Conservation (phyloP, 306 rosid genomes). For the Corylus heterophylla region DNA sequence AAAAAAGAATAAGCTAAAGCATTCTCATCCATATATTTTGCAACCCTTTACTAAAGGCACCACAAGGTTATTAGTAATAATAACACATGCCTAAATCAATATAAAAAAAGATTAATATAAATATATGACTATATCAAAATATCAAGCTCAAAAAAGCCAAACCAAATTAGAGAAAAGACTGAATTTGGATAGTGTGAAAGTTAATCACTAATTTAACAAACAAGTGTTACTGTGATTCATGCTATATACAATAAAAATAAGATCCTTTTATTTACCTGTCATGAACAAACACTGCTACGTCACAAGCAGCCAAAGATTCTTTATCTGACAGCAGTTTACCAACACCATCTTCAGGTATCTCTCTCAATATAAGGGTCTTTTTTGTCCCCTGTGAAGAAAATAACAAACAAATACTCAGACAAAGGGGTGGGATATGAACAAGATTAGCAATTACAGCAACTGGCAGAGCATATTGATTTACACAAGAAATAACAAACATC, state of each 20-base stretch:
- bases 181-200: background rate
- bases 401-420: slow-evolving; percentile 3
- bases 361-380: slow-evolving; percentile 76
- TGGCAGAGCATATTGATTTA: background rate
- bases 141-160: background rate
- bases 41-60: background rate
- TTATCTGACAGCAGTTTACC: slow-evolving; percentile 58
- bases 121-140: background rate
- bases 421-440: slow-evolving; percentile 2
- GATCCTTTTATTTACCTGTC: slow-evolving; percentile 62
- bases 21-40: background rate
- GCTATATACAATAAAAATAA: background rate
- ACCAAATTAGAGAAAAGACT: background rate
- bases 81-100: background rate
- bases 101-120: background rate
- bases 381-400: slow-evolving; percentile 58
- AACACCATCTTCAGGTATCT: slow-evolving; percentile 87
- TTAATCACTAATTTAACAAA: background rate
- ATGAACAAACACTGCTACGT: slow-evolving; percentile 84
- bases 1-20: background rate
- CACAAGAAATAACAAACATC: background rate
- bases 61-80: background rate
- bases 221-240: background rate
- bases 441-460: slow-evolving; percentile 6
- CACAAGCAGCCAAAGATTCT: slow-evolving; percentile 94